Evolutionary conservation across 2,329 filamentous ascomycete genomes (phyloP).

Genomic region (Lachnellula subtilissima): DNA sequence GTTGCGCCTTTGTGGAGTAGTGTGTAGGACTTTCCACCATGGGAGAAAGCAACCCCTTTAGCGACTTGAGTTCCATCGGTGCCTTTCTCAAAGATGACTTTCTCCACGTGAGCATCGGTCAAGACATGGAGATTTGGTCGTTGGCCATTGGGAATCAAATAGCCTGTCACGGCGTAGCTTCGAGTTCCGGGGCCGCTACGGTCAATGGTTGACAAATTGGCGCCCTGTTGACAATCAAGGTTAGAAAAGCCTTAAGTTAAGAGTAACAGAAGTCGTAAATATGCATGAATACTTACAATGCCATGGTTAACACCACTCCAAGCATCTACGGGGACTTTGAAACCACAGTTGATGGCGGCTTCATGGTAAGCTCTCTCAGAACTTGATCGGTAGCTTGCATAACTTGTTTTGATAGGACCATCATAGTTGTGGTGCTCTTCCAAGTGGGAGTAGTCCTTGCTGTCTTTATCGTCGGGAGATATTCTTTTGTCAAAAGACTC

Average conservation of each 20-base stretch:
- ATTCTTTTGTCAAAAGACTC: slow-evolving; percentile 11
- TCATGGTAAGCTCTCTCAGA: slow-evolving; percentile 10
- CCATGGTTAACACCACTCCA: slow-evolving; percentile 17
- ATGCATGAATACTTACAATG: not conserved
- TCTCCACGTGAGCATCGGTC: slow-evolving; percentile 79
- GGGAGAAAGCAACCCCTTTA: slow-evolving; percentile 17
- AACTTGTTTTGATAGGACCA: slow-evolving; percentile 18
- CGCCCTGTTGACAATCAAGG: not conserved
- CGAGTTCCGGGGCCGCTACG: slow-evolving; percentile 11
- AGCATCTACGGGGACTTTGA: slow-evolving; percentile 9
- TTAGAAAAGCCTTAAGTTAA: too few relatives aligned
- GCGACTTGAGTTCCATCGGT: not conserved
- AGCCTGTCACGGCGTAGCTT: slow-evolving; percentile 22
- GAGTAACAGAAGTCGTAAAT: too few relatives aligned
- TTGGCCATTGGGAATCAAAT: slow-evolving; percentile 12
- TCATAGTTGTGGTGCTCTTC: slow-evolving; percentile 9
- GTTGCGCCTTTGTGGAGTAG: slow-evolving; percentile 24
- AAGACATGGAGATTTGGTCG: slow-evolving; percentile 68
- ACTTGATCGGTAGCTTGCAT: slow-evolving; percentile 7
- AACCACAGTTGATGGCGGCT: slow-evolving; percentile 1
- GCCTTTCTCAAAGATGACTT: slow-evolving; percentile 48
- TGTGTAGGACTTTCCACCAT: slow-evolving; percentile 5
- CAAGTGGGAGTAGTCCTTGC: slow-evolving; percentile 10
- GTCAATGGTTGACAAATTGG: slow-evolving; percentile 11
- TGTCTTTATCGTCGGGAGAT: not conserved